Base-by-base conservation (phyloP, 2,329 filamentous ascomycete species). In the Colletotrichum agaves region DNA sequence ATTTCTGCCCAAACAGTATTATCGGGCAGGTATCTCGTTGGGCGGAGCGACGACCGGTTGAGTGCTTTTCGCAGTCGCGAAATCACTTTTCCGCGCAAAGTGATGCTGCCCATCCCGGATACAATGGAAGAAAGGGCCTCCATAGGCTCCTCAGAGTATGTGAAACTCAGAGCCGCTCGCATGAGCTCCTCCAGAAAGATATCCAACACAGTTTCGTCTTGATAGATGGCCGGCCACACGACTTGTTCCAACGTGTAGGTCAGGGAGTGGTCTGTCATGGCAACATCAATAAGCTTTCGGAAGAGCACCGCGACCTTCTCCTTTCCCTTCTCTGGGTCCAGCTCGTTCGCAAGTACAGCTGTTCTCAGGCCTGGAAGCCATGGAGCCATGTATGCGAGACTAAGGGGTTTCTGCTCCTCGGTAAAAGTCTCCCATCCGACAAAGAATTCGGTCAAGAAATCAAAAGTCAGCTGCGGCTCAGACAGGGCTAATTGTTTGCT, bases 381-480 rank as follows among this genome's bases (percentile, higher is more conserved):
- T 2, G 90, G 90, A 5, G 89, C 87, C 87, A 92, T 90, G 74
- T 92, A 92, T 5, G 88, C 86, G 33, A 92, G 80, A 71, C 88
- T 90, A 23, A 91, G 75, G 1, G 89, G 87, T 71, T 90, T 88
- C 73, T 92, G 90, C 63, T 90, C 87, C 37, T 90, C 86, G 1
- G 87, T 85, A 72, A 91, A 89, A 72, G 88, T 90, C 71, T 90
- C 88, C 90, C 90, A 92, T 17, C 89, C 88, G 23, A 91, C 88
- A 66, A 92, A 91, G 74, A 92, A 92, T 72, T 91, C 90, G n/a
- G 89, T 91, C 43, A 92, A 74, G 72, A 92, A 92, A 73, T 92
- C 90, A 7, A 84, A 85, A 0, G 90, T 91, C 7, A 92, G 81
- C 71, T 91, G 89, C 21, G 90, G 88, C 73, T 92, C 89, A 19